These are phyloP conservation scores for Colletotrichum tropicale DNA, from an alignment of 2,329 filamentous ascomycete species.

Conservation along the genomic window DNA sequence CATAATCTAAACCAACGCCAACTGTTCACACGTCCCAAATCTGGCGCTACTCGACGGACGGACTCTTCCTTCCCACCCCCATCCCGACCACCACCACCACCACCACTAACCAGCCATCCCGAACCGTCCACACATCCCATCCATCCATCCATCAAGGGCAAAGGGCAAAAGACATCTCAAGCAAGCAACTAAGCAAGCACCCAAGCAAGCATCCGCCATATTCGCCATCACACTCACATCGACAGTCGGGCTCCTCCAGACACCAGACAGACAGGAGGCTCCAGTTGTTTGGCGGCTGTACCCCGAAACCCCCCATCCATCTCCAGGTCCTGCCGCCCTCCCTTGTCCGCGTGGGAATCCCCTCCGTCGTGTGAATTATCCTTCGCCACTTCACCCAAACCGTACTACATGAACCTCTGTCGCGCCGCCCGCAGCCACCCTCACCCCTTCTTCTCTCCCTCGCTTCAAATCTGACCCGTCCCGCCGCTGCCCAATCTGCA, in stretches of 20 bases:
- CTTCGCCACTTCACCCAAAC: conserved; percentile 16
- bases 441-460: not conserved
- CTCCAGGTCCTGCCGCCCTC: not conserved
- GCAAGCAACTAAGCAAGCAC: not conserved
- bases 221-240: not conserved
- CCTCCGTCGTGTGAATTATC: not conserved
- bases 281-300: not conserved
- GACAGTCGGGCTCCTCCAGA: not conserved
- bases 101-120: not conserved
- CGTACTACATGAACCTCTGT: conserved; percentile 16
- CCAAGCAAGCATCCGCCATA: not conserved
- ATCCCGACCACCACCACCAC: not conserved
- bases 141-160: not conserved
- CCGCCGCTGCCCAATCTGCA: not conserved
- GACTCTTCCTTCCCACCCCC: not conserved
- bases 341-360: not conserved
- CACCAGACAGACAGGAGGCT: not conserved
- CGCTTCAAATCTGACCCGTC: not conserved
- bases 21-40: not conserved
- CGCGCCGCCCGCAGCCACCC: conserved; percentile 14
- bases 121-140: not conserved
- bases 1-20: not conserved
- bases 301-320: not conserved
- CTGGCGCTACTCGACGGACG: not conserved
- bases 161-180: not conserved